phyloP scores from a whole-genome alignment of 495 filamentous ascomycete species.

The Penicillium chermesinum region DNA sequence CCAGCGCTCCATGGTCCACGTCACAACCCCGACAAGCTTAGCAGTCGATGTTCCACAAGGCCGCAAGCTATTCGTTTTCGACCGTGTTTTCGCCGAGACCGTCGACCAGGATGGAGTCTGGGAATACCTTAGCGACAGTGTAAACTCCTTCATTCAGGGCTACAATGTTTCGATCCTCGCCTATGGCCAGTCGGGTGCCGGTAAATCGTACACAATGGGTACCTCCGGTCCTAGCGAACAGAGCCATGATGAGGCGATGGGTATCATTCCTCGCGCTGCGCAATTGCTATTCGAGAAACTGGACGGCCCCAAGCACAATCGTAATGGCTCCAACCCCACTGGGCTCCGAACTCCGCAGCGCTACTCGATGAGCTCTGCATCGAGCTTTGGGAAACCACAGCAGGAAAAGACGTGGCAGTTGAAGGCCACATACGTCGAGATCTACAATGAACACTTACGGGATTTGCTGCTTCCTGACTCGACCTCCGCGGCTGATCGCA shows the following conservation, averaged over 20 bases:
- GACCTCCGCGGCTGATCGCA: constrained; percentile 61
- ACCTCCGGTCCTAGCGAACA: constrained; percentile 86
- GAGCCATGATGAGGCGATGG: constrained; percentile 67
- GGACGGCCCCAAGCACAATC: constrained; percentile 51
- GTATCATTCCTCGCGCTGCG: constrained; percentile 90
- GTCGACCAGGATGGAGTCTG: constrained; percentile 85
- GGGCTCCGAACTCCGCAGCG: constrained; percentile 76
- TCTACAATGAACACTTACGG: constrained; percentile 94
- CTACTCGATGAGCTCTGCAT: constrained; percentile 63
- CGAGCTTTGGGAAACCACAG: constrained; percentile 44
- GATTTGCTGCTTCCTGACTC: constrained; percentile 84
- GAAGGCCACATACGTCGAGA: constrained; percentile 97
- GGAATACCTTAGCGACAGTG: constrained; percentile 90
- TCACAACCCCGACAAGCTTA: constrained; percentile 75
- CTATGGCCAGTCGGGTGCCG: constrained; percentile 99
- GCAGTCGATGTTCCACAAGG: constrained; percentile 87
- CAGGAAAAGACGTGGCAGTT: constrained; percentile 84
- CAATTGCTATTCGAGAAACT: constrained; percentile 83
- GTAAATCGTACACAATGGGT: constrained; percentile 99
- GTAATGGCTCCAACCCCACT: constrained; percentile 54
- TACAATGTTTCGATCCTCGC: constrained; percentile 99
- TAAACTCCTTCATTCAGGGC: constrained; percentile 85
- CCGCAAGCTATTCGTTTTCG: constrained; percentile 91
- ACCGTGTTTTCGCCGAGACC: constrained; percentile 85
- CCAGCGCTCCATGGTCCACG: constrained; percentile 87